Base-by-base conservation (phyloP, 2,329 filamentous ascomycete species). In the Rachicladosporium sp. region DNA sequence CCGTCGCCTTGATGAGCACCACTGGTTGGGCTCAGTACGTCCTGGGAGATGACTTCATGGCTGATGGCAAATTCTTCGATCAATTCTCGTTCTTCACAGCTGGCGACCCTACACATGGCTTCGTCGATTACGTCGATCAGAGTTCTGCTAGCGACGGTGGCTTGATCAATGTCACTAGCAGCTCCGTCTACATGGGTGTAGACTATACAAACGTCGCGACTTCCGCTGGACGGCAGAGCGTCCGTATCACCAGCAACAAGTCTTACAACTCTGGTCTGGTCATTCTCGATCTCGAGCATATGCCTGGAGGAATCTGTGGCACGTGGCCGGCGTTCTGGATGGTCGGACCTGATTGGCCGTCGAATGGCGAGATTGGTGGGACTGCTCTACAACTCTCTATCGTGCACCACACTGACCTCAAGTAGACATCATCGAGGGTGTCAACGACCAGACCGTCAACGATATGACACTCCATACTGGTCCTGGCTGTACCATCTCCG, bases 51-150 rank as follows among this genome's bases (percentile, higher is more conserved):
- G 65, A 70, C 49, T 71, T 71, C 51, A 60, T 59, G 34, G 49
- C 55, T 1, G 45, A 48, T 29, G 52, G 54, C 36, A 58, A 60
- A 42, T 75, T 74, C 51, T 73, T 73, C 52, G 60, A 66, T 47
- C 61, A 65, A 48, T 74, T 74, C 52, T 50, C 56, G 21, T 74
- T 75, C 56, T 73, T 61, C 47, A 69, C 66, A 6, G 62, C 43
- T 10, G 12, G 50, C 3, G 85, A 91, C 52, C 84, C 84, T 0
- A 91, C 84, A 2, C 51, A 78, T 46, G 85, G 84, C 27, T 85
- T 78, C 51, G 84, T 91, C 50, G 62, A 74, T 44, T 91, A 87
- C 52, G 70, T 78, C 40, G 65, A 73, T 47, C 66, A 70, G 37
- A 42, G 56, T n/a, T 71, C 69, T 2, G 82, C 83, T 40, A 27